These are phyloP conservation scores for Fusarium chaquense DNA, from an alignment of 2,329 filamentous ascomycete species.

Conservation along the genomic window DNA sequence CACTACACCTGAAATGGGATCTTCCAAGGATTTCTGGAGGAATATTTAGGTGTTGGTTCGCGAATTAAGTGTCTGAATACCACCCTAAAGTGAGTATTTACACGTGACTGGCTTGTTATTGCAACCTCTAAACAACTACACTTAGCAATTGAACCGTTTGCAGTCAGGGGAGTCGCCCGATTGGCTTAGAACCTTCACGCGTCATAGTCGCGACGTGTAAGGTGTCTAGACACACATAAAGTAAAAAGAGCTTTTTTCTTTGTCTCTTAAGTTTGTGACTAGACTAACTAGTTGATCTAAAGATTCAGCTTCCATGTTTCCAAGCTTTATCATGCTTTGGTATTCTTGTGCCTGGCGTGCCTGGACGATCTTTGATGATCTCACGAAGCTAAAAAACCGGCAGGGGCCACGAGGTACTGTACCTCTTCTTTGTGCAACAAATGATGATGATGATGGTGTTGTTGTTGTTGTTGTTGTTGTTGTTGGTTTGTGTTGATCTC, in stretches of 20 bases:
- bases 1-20: constrained; percentile 30
- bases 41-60: constrained; percentile 25
- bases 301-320: constrained; percentile 10
- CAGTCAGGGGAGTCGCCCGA: constrained; percentile 34
- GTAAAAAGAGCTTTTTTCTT: not conserved
- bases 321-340: constrained; percentile 27
- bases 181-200: constrained; percentile 41
- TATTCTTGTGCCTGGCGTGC: constrained; percentile 36
- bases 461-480: not conserved
- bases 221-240: constrained; percentile 2
- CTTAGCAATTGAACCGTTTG: constrained; percentile 29
- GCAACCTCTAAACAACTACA: constrained; percentile 4
- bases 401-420: not conserved
- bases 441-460: not conserved
- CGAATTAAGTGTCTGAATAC: not conserved
- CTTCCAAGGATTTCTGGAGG: not conserved
- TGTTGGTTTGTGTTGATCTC: constrained; percentile 1
- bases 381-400: constrained; percentile 5
- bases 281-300: constrained; percentile 17
- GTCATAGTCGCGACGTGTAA: constrained; percentile 46
- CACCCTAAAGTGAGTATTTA: not conserved
- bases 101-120: constrained; percentile 36
- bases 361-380: constrained; percentile 32
- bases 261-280: constrained; percentile 18
- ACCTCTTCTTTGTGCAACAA: not conserved